A percentile compares a stretch with the other conserved stretches of the same genome.
Evolutionary conservation across 23 red algal genomes (phyloP).

Genomic region (Gracilaria caudata): DNA sequence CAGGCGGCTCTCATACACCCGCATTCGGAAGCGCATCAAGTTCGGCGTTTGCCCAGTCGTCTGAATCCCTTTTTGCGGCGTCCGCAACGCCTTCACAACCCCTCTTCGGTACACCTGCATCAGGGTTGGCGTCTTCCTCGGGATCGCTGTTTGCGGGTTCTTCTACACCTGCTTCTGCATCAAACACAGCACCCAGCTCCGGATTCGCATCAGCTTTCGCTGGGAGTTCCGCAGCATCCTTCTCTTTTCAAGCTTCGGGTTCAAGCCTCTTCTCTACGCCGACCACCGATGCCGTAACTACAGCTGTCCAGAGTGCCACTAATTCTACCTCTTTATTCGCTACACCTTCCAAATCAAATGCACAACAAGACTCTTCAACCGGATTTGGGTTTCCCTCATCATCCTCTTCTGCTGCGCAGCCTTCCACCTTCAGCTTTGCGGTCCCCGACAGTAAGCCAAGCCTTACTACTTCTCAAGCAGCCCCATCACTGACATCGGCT

Average conservation of each 20-base stretch:
- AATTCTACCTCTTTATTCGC: background rate
- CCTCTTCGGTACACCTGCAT: slow-evolving; percentile 10
- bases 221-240: background rate
- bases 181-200: background rate
- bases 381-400: background rate
- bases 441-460: background rate
- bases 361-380: background rate
- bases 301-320: background rate
- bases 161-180: slow-evolving; percentile 13
- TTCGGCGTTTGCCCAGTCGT: background rate
- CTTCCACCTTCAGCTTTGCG: background rate
- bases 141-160: slow-evolving; percentile 9
- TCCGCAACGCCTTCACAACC: slow-evolving; percentile 15
- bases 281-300: background rate
- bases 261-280: background rate
- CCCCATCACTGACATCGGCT: background rate
- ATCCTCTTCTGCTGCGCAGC: background rate
- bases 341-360: background rate
- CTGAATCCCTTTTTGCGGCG: background rate
- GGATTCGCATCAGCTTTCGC: background rate
- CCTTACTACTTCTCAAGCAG: background rate
- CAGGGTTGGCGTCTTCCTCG: slow-evolving; percentile 8
- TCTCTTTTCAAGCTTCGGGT: background rate
- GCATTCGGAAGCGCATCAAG: background rate
- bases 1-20: background rate